Evolutionary conservation across 306 rosid genomes (phyloP), one percentile per base, ranked within the genome.

Genomic region (Trifolium fragiferum): DNA sequence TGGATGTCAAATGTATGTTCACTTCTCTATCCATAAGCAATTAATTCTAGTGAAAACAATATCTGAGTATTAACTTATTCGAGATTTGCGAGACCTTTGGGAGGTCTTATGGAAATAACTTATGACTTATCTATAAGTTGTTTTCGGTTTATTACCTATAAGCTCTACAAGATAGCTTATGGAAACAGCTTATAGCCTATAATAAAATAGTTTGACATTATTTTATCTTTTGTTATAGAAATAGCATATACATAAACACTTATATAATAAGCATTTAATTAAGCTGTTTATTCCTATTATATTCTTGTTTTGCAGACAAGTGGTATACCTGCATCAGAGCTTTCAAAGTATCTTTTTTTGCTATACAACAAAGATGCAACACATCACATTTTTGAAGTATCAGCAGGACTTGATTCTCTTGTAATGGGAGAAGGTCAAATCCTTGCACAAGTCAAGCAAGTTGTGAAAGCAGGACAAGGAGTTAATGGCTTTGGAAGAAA

Each of bases 391-490:
- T 94, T 95, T 59, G 98, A 95, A 73, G 99, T 92, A 66, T 95
- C 99, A 30, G 98, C 99, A 4, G 99, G 99, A 38, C 97, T 95
- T 3, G 99, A 95, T 74, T 95, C 99, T 81, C 98, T 95, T 77
- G 99, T 95, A 68, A 85, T 95, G 25, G 99, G 98, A 83, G 99
- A 95, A 84, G 99, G 99, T 61, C 99, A 95, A 73, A 95, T 95
- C 74, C 98, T 95, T 79, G 92, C 99, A 25, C 99, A 95, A 84
- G 99, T 95, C 51, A 95, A 92, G 79, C 99, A 92, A 72, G 99
- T 95, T 74, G 99, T 95, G 30, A 95, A 86, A 82, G 93, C 88
- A 74, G 99, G 99, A 69, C 99, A 95, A 74, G 99, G 99, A 69
- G 92, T 92, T 50, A 85, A 84, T 75, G 99, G 99, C 74, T 95